Conservation (phyloP, 1,284 basidiomycete species). For the Papiliotrema flavescens region DNA sequence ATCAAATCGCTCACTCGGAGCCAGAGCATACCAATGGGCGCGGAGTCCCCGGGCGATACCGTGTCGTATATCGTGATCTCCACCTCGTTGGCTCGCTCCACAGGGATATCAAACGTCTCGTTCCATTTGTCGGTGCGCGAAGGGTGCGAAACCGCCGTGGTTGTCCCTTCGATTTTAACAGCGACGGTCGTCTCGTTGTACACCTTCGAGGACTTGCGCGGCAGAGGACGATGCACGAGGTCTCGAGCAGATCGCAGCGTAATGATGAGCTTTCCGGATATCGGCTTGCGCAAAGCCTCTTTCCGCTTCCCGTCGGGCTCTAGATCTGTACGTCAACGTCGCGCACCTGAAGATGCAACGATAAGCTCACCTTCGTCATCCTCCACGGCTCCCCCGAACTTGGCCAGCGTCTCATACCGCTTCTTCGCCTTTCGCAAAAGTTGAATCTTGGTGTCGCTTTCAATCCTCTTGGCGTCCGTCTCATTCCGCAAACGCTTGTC, state of each 20-base stretch:
- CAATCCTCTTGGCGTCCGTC: slow-evolving; percentile 87
- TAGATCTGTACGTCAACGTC: slow-evolving; percentile 29
- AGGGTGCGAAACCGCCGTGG: slow-evolving; percentile 85
- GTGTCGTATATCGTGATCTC: slow-evolving; percentile 97
- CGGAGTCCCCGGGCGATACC: slow-evolving; percentile 69
- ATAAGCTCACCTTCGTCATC: slow-evolving; percentile 62
- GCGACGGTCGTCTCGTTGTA: slow-evolving; percentile 82
- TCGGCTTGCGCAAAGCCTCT: slow-evolving; percentile 83
- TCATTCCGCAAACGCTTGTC: slow-evolving; percentile 90
- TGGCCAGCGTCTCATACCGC: slow-evolving; percentile 92
- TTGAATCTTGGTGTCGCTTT: slow-evolving; percentile 95
- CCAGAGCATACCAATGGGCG: slow-evolving; percentile 95
- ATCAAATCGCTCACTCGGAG: slow-evolving; percentile 91
- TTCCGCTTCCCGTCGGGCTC: slow-evolving; percentile 79
- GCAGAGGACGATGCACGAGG: slow-evolving; percentile 85
- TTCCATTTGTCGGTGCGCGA: slow-evolving; percentile 95
- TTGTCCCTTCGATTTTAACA: slow-evolving; percentile 94
- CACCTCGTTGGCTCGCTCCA: slow-evolving; percentile 98
- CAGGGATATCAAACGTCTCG: slow-evolving; percentile 92
- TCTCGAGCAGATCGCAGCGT: slow-evolving; percentile 86
- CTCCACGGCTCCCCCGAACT: slow-evolving; percentile 83
- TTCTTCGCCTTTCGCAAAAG: slow-evolving; percentile 87
- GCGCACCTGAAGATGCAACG: neutral
- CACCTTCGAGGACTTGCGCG: slow-evolving; percentile 70
- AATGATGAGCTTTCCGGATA: slow-evolving; percentile 89